These are phyloP conservation scores for Aspergillus brunneoviolaceus DNA, from an alignment of 2,329 filamentous ascomycete species.

Conservation along the genomic window DNA sequence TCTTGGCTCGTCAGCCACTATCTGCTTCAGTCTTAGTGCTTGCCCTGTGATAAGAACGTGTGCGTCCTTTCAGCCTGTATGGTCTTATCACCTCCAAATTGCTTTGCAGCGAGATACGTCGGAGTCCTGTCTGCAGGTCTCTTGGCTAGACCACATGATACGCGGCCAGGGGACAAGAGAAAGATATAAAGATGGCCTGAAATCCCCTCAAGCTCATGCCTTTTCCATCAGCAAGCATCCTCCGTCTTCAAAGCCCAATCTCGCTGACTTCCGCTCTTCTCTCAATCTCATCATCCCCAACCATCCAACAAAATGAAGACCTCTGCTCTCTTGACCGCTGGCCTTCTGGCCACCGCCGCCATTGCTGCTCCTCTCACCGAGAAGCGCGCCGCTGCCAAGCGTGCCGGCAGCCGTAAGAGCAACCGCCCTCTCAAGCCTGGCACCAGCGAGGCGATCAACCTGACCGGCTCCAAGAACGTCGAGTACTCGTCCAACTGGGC, in stretches of 20 bases:
- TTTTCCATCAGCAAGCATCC: not conserved
- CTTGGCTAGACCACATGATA: not conserved
- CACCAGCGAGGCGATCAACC: constrained; percentile 2
- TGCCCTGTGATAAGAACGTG: not conserved
- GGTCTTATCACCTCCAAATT: not conserved
- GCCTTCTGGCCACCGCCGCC: constrained; percentile 44
- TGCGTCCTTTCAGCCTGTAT: not conserved
- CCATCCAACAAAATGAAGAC: constrained; percentile 49
- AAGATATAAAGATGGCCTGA: not conserved
- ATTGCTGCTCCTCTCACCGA: constrained; percentile 45
- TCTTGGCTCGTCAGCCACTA: not conserved
- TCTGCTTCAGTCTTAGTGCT: not conserved
- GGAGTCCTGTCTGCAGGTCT: not conserved
- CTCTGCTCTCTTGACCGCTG: constrained; percentile 36
- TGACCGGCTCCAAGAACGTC: constrained; percentile 32
- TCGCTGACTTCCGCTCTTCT: not conserved
- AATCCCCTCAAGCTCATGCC: not conserved
- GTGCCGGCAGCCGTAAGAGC: not conserved
- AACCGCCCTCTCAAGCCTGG: constrained; percentile 7
- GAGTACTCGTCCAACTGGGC: constrained; percentile 59
- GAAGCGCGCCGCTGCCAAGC: constrained; percentile 31
- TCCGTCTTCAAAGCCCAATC: not conserved
- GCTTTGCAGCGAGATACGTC: not conserved
- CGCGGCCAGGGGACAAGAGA: not conserved
- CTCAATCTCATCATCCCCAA: not conserved